Evolutionary conservation across 176 grass and related monocot genomes (phyloP).

Genomic region (Cenchrus purpureus): DNA sequence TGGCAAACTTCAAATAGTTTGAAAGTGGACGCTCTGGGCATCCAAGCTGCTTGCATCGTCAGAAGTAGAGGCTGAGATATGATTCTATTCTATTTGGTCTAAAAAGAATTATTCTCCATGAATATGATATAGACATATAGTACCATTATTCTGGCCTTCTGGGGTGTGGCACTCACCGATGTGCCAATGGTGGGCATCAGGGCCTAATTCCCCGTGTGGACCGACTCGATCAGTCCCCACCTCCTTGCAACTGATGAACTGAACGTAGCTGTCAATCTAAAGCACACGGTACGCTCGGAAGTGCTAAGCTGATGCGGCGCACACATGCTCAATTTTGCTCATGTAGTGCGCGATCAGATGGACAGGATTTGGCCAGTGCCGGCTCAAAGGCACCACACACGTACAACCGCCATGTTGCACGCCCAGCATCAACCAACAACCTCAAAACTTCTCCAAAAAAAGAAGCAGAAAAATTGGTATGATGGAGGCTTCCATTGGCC

Average conservation of each 20-base stretch:
- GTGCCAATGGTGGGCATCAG: not conserved
- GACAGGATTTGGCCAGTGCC: constrained; percentile 16
- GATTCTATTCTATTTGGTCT: not conserved
- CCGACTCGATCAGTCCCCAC: not conserved
- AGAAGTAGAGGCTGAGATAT: too few species aligned
- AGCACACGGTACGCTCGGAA: not conserved
- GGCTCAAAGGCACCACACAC: not conserved
- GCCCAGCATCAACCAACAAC: not conserved
- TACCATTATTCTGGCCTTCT: not conserved
- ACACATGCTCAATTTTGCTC: not conserved
- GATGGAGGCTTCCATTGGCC: not conserved
- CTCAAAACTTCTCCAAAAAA: not conserved
- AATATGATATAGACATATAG: not conserved
- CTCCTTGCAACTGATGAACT: not conserved
- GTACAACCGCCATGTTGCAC: not conserved
- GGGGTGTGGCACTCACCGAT: not conserved
- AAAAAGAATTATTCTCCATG: not conserved
- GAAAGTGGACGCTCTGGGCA: too few species aligned
- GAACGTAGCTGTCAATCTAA: constrained; percentile 33
- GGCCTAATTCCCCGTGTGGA: not conserved
- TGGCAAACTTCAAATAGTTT: too few species aligned
- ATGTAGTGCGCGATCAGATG: not conserved
- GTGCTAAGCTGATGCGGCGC: constrained; percentile 11
- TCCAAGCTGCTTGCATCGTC: too few species aligned
- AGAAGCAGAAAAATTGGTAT: not conserved